Percentiles rank a stretch among this genome's conserved stretches.
These are phyloP conservation scores for Aspergillus oerlinghausenensis DNA, from an alignment of 2,329 filamentous ascomycete species.

Conservation along the genomic window DNA sequence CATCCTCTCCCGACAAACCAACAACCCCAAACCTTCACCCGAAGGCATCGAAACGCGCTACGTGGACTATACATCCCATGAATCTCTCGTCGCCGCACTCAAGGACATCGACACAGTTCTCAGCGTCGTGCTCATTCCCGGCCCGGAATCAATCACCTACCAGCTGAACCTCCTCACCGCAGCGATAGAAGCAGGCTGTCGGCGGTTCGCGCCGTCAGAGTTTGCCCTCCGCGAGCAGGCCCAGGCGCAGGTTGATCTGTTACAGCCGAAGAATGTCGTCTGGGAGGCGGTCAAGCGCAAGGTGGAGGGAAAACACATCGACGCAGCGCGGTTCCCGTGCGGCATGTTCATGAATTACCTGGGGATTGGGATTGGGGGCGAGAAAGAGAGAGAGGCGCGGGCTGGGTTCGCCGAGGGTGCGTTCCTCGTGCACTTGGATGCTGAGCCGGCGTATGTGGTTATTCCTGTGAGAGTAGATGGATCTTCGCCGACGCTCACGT, in stretches of 20 bases:
- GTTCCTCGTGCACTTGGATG: conserved; percentile 16
- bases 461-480: conserved; percentile 23
- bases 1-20: conserved; percentile 24
- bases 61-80: conserved; percentile 23
- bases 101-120: conserved; percentile 23
- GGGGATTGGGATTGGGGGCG: conserved; percentile 17
- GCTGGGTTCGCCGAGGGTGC: conserved; percentile 2
- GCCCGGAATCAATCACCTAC: conserved; percentile 18
- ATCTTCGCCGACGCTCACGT: conserved; percentile 19
- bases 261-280: conserved; percentile 20
- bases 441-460: conserved; percentile 18
- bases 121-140: conserved; percentile 19
- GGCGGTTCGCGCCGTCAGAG: conserved; percentile 45
- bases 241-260: conserved; percentile 17
- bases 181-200: conserved; percentile 40
- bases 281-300: conserved; percentile 22
- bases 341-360: conserved; percentile 37
- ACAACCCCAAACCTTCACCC: background rate
- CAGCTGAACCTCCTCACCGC: conserved; percentile 43
- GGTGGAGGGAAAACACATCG: conserved; percentile 15
- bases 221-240: conserved; percentile 27
- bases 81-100: conserved; percentile 15
- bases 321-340: conserved; percentile 26
- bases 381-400: background rate
- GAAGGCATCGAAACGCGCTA: conserved; percentile 15